Percentiles rank a stretch among this genome's conserved stretches.
These are phyloP conservation scores for Bretschneidera sinensis DNA, from an alignment of 345 rosid genomes.

Conservation along the genomic window DNA sequence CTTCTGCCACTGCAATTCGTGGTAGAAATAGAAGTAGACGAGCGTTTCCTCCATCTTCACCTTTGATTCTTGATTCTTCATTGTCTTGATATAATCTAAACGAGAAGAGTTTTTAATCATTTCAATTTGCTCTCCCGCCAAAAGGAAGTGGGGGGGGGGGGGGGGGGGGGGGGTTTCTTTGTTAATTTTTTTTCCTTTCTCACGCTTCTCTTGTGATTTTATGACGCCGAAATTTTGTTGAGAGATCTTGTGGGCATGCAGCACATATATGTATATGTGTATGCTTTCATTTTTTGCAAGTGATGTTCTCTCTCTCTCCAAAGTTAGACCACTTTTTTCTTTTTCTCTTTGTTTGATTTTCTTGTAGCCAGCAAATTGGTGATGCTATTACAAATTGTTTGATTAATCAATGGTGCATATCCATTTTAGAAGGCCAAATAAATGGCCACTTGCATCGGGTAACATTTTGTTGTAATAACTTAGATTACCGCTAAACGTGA, in stretches of 20 bases:
- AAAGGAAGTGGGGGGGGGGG: too few species aligned
- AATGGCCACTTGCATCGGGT: too few species aligned
- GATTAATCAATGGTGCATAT: too few species aligned
- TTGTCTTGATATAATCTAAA: slow-evolving; percentile 19
- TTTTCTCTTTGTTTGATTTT: too few species aligned
- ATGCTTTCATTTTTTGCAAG: not conserved
- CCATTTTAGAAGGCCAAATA: too few species aligned
- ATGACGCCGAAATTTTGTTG: slow-evolving; percentile 19
- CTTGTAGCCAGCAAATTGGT: too few species aligned
- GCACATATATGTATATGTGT: slow-evolving; percentile 21
- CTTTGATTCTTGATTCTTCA: slow-evolving; percentile 42
- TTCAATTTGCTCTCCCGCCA: slow-evolving; percentile 9
- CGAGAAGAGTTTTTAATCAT: not conserved
- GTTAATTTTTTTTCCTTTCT: not conserved
- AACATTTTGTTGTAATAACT: too few species aligned
- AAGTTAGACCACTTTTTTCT: too few species aligned
- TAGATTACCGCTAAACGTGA: too few species aligned
- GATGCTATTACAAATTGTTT: too few species aligned
- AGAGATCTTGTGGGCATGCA: slow-evolving; percentile 13
- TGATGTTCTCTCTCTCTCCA: too few species aligned
- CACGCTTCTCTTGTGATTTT: slow-evolving; percentile 5
- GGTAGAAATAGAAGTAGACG: slow-evolving; percentile 78
- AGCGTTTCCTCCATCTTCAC: slow-evolving; percentile 51
- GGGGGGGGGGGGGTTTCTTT: too few species aligned
- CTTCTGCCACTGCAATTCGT: slow-evolving; percentile 37